A percentile compares a stretch with the other conserved stretches of the same genome.
Evolutionary conservation across 495 filamentous ascomycete genomes (phyloP).

Genomic region (Aspergillus saccharolyticus): DNA sequence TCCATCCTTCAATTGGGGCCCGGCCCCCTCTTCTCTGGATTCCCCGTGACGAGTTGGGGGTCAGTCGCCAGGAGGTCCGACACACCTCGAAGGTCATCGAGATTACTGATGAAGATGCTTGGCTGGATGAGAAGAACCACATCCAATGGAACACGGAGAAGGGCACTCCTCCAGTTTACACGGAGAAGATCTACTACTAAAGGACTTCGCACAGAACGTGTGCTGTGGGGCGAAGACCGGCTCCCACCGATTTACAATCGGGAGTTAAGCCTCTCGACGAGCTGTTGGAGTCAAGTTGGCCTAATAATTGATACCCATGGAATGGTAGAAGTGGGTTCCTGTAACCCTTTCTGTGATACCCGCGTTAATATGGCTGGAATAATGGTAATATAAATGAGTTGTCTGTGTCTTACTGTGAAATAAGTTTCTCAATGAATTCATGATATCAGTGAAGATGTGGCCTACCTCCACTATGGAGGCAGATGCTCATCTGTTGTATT

Average conservation of each 20-base stretch:
- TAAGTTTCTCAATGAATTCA: not conserved
- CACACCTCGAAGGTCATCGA: conserved; percentile 67
- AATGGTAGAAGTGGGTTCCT: not conserved
- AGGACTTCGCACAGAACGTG: no score
- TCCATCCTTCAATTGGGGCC: conserved; percentile 64
- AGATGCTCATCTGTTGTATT: not conserved
- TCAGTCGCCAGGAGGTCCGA: conserved; percentile 70
- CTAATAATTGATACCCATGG: not conserved
- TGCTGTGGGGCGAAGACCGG: not conserved
- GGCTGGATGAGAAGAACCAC: conserved; percentile 73
- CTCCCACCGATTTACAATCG: no score
- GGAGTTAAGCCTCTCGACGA: not conserved
- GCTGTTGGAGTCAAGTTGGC: not conserved
- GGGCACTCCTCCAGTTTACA: conserved; percentile 71
- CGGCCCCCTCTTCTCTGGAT: conserved; percentile 76
- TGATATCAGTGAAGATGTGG: not conserved
- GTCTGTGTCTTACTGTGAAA: not conserved
- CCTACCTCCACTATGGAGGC: not conserved
- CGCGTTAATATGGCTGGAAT: not conserved
- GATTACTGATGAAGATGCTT: conserved; percentile 80
- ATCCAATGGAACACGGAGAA: conserved; percentile 70
- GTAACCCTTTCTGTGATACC: not conserved
- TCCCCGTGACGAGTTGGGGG: conserved; percentile 67
- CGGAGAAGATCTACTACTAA: conserved; percentile 54
- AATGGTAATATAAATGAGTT: not conserved